These are phyloP conservation scores for Hyaloscypha hepaticicola DNA, from an alignment of 495 filamentous ascomycete species.

Conservation along the genomic window DNA sequence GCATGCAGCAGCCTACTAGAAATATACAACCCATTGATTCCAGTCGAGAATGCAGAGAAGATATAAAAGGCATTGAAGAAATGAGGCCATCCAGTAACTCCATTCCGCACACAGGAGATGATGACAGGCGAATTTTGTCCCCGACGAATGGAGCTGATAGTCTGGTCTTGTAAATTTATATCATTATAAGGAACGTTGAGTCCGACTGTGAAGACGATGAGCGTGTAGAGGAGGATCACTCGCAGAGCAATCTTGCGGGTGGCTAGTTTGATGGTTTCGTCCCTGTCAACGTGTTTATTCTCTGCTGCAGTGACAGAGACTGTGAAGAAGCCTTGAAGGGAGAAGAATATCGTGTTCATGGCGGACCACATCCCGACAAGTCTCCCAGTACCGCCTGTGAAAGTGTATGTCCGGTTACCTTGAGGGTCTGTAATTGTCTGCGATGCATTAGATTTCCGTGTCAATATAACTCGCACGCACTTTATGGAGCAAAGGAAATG, in stretches of 20 bases:
- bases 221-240: conserved; percentile 42
- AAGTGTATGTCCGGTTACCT: conserved; percentile 15
- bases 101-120: conserved; percentile 40
- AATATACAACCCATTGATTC: conserved; percentile 44
- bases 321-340: conserved; percentile 45
- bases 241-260: conserved; percentile 45
- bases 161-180: conserved; percentile 38
- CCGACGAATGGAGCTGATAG: conserved; percentile 25
- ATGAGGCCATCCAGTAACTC: conserved; percentile 35
- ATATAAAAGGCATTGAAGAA: conserved; percentile 48
- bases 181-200: conserved; percentile 45
- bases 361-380: conserved; percentile 37
- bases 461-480: neutral
- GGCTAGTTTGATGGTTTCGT: conserved; percentile 47
- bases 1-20: conserved; percentile 43
- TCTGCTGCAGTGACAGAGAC: conserved; percentile 46
- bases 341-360: conserved; percentile 41
- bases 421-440: conserved; percentile 7
- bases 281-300: conserved; percentile 40
- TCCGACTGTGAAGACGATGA: conserved; percentile 39
- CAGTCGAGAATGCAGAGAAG: conserved; percentile 44
- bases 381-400: conserved; percentile 25
- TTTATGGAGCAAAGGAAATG: neutral
- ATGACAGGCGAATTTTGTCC: conserved; percentile 42
- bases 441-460: conserved; percentile 17